phyloP scores from a whole-genome alignment of 306 rosid genomes.

The Prunus salicina region DNA sequence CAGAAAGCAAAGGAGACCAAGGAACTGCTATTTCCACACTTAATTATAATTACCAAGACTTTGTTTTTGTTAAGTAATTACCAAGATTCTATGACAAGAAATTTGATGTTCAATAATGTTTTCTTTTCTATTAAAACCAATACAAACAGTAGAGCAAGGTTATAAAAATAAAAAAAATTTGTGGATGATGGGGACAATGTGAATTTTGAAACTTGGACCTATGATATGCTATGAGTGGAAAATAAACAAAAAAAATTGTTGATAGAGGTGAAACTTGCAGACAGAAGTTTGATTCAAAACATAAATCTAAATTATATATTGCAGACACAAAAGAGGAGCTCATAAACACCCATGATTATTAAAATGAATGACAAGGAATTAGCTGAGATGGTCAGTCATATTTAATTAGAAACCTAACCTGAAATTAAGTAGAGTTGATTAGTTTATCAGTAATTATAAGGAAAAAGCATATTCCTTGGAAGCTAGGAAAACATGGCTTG shows the following conservation, averaged over 20 bases:
- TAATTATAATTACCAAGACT: not conserved
- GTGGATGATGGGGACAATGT: not conserved
- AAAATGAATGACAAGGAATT: not conserved
- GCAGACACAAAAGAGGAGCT: not conserved
- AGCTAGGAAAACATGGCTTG: constrained; percentile 1
- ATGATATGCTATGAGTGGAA: not conserved
- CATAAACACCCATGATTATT: not conserved
- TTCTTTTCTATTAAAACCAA: not conserved
- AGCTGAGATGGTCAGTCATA: not conserved
- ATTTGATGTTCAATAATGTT: not conserved
- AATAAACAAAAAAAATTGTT: not conserved
- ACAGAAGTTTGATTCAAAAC: not conserved
- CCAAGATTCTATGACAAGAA: not conserved
- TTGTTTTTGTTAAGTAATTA: not conserved
- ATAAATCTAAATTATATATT: not conserved
- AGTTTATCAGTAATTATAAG: not conserved
- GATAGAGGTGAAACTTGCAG: not conserved
- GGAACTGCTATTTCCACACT: constrained; percentile 7
- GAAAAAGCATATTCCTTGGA: not conserved
- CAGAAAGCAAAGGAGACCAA: not conserved
- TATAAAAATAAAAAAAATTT: not conserved
- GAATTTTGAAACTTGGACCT: not conserved
- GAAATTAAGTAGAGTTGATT: not conserved
- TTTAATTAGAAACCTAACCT: not conserved
- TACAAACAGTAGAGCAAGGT: not conserved